These are phyloP conservation scores for Neopestalotiopsis rosae DNA, from an alignment of 2,329 filamentous ascomycete species.

Conservation along the genomic window DNA sequence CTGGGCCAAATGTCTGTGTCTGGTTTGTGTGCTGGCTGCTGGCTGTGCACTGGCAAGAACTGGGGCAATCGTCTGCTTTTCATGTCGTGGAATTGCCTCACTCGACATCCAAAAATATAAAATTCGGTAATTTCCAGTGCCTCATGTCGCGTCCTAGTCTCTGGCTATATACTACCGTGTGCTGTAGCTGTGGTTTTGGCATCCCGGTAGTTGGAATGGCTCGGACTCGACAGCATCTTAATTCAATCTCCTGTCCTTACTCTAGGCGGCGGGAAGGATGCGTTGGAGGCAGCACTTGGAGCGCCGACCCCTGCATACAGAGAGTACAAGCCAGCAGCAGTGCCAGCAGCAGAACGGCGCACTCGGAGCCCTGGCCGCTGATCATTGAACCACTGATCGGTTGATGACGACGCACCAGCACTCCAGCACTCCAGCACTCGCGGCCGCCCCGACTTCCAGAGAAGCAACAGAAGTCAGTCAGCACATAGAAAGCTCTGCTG, in stretches of 20 bases:
- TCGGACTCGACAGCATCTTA: background rate
- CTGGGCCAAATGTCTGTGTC: background rate
- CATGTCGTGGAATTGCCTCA: background rate
- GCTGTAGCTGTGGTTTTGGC: background rate
- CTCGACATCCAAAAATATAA: background rate
- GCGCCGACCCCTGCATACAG: background rate
- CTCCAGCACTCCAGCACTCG: background rate
- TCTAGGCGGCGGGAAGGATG: background rate
- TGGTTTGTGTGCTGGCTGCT: background rate
- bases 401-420: background rate
- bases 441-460: background rate
- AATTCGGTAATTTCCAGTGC: background rate
- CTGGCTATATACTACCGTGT: background rate
- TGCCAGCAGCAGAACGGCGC: background rate
- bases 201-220: background rate
- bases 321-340: background rate
- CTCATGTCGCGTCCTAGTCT: background rate
- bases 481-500: background rate
- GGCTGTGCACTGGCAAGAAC: background rate
- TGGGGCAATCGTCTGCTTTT: background rate
- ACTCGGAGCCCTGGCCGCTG: background rate
- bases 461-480: background rate
- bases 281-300: background rate
- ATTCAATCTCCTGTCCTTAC: background rate
- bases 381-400: slow-evolving; percentile 1